Base-by-base conservation (phyloP, 305 asterid genomes). In the Fraxinus albicans region DNA sequence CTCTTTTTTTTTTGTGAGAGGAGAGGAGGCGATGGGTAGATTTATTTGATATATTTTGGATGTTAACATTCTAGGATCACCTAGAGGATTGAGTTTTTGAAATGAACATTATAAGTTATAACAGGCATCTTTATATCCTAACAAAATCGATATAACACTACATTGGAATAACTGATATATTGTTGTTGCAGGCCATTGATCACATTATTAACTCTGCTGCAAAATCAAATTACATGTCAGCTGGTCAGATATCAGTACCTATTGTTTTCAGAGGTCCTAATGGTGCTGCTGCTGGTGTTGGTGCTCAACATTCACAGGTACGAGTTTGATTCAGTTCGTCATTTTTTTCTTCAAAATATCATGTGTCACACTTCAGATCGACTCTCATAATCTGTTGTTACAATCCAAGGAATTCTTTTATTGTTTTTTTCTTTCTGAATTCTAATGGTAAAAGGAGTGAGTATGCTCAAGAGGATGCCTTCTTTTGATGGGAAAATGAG, bases 241-340 rank as follows among this genome's bases (percentile, higher is more conserved):
- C 90, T 69, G 91, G 92, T 76, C 90, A 89, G 76, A 88, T 89
- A 34, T 79, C 88, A 25, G 92, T 89, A 38, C 92, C 92, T 81
- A 89, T 89, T 58, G 92, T 89, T 76, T 89, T 89, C 79, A 87
- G 92, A 83, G 92, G 92, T 47, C 92, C 92, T 34, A 89, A 89
- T 86, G 92, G 92, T 17, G 92, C 90, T 27, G 92, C 92, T 69
- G 88, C 92, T 79, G 91, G 91, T 67, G 92, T 89, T 78, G 91
- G 91, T 47, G 92, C 92, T 35, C 92, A 89, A 84, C 92, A 89
- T 85, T 89, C 92, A 47, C 92, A 89, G 87, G 91, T 89, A 81
- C 29, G 38, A 77, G 38, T 13, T 29, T 33, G 23, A 70, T 70
- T 70, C 4, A 0, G 76, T 13, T 8, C 9, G 10, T 70, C 73